Evolutionary conservation across 352 stramenopile species (phyloP), one percentile per base, ranked within the genome.

Genomic region (Aphanomyces euteiches): DNA sequence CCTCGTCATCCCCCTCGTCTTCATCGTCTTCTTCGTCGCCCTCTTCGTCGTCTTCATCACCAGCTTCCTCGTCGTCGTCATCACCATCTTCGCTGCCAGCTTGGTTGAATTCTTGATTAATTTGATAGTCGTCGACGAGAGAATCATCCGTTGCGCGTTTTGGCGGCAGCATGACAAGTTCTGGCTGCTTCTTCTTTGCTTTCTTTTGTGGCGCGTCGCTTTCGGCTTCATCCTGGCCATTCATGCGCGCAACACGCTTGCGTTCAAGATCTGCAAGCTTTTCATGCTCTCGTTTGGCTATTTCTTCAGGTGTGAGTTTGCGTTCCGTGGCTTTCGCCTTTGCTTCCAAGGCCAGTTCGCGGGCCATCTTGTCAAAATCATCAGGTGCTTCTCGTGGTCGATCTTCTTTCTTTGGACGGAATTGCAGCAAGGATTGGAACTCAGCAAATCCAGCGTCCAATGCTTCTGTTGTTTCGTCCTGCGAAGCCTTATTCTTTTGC

Each of bases 241-340:
- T 91, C 96, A 99, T 99, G 56, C 95, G 83, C 4, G 90, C 91
- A 21, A 98, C 71, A n/a, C 96, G 88, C 73, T 95, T 90, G 54
- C 90, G 92, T 78, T 99, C 96, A 17, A 98, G 73, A 72, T 97
- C 83, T 7, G 94, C 82, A 28, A 99, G 77, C 48, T 85, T 79
- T 50, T 98, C 92, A 19, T 90, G 81, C 76, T 98, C 92, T 72
- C 95, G 92, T 72, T 95, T 89, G 63, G 94, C 96, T 37, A 91
- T 85, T 73, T 99, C 96, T 76, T 98, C 96, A 0, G 90, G 84
- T 38, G 93, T 98, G 84, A 98, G 95, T 0, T 90, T 96, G 21
- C 96, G 86, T 77, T 98, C 95, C 17, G 89, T 96, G 4, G 96
- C 95, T 58, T 96, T 90, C 0, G 89, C 89, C 76, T 97, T 97